A percentile compares a stretch with the other conserved stretches of the same genome.
phyloP scores from a whole-genome alignment of 2,329 filamentous ascomycete species.

The Nothophoma quercina region DNA sequence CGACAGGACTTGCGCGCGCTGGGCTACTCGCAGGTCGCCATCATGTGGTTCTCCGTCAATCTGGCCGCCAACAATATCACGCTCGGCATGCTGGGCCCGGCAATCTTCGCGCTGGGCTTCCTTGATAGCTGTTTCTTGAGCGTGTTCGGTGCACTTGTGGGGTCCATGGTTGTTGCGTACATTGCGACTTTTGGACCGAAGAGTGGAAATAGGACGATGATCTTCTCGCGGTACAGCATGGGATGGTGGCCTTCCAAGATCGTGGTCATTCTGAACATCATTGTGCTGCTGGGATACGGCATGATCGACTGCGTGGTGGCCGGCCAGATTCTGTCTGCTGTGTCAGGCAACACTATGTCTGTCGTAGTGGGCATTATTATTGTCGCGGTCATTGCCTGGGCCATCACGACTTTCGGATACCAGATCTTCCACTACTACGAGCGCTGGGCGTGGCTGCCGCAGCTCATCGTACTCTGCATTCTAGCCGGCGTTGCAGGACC shows the following conservation, averaged over 20 bases:
- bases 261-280: constrained; percentile 68
- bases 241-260: constrained; percentile 72
- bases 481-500: constrained; percentile 68
- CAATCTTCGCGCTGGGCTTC: constrained; percentile 66
- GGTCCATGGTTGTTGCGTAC: constrained; percentile 64
- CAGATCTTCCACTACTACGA: constrained; percentile 73
- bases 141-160: constrained; percentile 65
- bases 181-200: constrained; percentile 68
- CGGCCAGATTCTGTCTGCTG: constrained; percentile 72
- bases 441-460: constrained; percentile 71
- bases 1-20: constrained; percentile 60
- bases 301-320: constrained; percentile 71
- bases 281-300: constrained; percentile 68
- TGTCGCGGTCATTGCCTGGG: constrained; percentile 68
- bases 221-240: constrained; percentile 66
- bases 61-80: constrained; percentile 70
- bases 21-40: constrained; percentile 63
- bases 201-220: constrained; percentile 69
- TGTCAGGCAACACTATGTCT: constrained; percentile 66
- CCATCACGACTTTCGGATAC: constrained; percentile 72
- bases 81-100: constrained; percentile 68
- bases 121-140: constrained; percentile 63
- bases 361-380: constrained; percentile 73
- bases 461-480: constrained; percentile 67
- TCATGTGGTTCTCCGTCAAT: constrained; percentile 70